Conservation (phyloP, 2,329 filamentous ascomycete genomes). For the Arthrinium puccinioides region DNA sequence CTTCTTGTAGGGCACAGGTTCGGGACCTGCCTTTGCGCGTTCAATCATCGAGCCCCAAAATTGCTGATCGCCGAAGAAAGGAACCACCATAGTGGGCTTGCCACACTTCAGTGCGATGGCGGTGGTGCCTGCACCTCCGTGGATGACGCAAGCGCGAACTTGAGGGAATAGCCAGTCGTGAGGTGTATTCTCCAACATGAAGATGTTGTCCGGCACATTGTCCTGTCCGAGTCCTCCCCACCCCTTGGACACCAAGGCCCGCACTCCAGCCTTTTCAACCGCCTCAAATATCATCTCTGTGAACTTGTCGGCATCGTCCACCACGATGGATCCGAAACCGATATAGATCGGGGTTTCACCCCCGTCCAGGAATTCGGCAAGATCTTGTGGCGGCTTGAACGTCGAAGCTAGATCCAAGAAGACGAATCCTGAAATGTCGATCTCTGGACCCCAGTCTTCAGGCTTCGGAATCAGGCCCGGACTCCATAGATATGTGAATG, state of each 20-base stretch:
- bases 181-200: constrained; percentile 66
- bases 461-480: constrained; percentile 61
- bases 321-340: constrained; percentile 69
- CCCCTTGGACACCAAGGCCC: constrained; percentile 66
- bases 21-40: constrained; percentile 55
- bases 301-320: constrained; percentile 62
- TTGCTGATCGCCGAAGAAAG: constrained; percentile 73
- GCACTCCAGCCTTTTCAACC: constrained; percentile 55
- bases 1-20: constrained; percentile 61
- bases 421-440: constrained; percentile 72
- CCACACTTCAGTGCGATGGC: constrained; percentile 67
- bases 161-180: constrained; percentile 72
- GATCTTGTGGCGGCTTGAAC: constrained; percentile 49
- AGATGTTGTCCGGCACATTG: constrained; percentile 55
- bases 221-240: constrained; percentile 65
- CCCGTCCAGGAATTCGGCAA: constrained; percentile 47
- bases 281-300: constrained; percentile 67
- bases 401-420: constrained; percentile 63
- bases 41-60: constrained; percentile 71
- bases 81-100: constrained; percentile 67
- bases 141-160: constrained; percentile 61
- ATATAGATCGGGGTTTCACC: constrained; percentile 63
- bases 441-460: constrained; percentile 58
- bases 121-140: constrained; percentile 72
- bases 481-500: constrained; percentile 69